phyloP scores from a whole-genome alignment of 2,329 filamentous ascomycete genomes.

The Epichloe brachyelytri region DNA sequence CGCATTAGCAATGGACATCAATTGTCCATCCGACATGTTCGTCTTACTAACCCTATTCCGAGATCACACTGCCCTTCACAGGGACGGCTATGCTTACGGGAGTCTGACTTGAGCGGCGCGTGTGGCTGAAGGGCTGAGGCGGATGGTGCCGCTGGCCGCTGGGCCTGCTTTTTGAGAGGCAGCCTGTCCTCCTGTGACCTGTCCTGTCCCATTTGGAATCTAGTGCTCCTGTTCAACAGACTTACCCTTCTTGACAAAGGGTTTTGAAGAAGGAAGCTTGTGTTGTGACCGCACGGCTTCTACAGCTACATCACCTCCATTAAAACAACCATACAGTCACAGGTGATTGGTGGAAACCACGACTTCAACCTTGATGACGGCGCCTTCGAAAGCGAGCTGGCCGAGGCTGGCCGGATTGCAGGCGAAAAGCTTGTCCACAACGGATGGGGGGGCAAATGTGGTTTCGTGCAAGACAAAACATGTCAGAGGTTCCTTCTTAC shows the following conservation, averaged over 20 bases:
- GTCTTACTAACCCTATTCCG: no score
- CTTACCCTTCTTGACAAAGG: no score
- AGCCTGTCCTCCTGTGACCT: neutral
- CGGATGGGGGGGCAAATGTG: constrained; percentile 27
- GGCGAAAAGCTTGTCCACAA: constrained; percentile 12
- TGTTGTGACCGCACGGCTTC: no score
- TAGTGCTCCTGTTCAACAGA: neutral
- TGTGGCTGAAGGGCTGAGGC: neutral
- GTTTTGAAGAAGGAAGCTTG: no score
- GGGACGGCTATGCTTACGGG: neutral
- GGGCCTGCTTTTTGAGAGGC: neutral
- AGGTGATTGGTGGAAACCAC: constrained; percentile 39
- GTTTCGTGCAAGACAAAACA: constrained; percentile 29
- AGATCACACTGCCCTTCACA: no score
- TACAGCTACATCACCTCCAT: no score
- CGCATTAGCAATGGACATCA: no score
- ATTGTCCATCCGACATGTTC: no score
- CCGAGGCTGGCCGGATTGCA: constrained; percentile 5
- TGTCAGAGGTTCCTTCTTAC: constrained; percentile 23
- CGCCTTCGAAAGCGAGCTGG: constrained; percentile 20
- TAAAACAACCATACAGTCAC: neutral
- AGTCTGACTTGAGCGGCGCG: neutral
- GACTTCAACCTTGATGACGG: constrained; percentile 29
- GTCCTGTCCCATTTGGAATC: no score
- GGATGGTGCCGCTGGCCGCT: no score